phyloP scores from a whole-genome alignment of 257 asterid genomes.

The Paraleonurus japonicus region DNA sequence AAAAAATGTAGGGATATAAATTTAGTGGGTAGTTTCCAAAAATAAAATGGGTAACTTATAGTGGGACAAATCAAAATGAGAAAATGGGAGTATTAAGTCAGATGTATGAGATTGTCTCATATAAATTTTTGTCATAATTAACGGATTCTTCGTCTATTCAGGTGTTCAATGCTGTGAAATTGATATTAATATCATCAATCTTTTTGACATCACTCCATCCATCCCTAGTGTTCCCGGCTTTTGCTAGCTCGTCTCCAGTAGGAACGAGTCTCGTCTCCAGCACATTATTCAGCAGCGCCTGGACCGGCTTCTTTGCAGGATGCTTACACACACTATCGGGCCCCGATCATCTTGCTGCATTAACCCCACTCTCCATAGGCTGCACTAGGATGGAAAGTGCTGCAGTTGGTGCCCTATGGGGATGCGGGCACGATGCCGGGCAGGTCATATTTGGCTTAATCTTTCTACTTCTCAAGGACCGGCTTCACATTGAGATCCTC shows the following conservation, averaged over 20 bases:
- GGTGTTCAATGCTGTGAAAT: conserved; percentile 52
- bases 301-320: conserved; percentile 97
- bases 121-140: background rate
- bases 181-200: conserved; percentile 53
- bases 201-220: conserved; percentile 54
- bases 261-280: conserved; percentile 41
- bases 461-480: conserved; percentile 75
- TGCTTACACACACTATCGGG: conserved; percentile 96
- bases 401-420: conserved; percentile 97
- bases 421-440: conserved; percentile 96
- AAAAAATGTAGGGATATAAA: too few relatives aligned
- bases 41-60: too few relatives aligned
- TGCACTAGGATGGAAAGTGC: conserved; percentile 83
- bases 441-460: conserved; percentile 76
- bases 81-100: too few relatives aligned
- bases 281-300: conserved; percentile 75
- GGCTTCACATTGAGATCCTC: conserved; percentile 82
- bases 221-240: conserved; percentile 56
- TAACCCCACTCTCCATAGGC: conserved; percentile 95
- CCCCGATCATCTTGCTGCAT: conserved; percentile 95
- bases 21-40: too few relatives aligned
- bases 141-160: conserved; percentile 29
- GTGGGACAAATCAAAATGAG: too few relatives aligned
- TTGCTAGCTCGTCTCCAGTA: conserved; percentile 49
- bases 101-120: too few relatives aligned